Base-by-base conservation (phyloP, 805 yeast genomes). In the Kuraishia borneana region DNA sequence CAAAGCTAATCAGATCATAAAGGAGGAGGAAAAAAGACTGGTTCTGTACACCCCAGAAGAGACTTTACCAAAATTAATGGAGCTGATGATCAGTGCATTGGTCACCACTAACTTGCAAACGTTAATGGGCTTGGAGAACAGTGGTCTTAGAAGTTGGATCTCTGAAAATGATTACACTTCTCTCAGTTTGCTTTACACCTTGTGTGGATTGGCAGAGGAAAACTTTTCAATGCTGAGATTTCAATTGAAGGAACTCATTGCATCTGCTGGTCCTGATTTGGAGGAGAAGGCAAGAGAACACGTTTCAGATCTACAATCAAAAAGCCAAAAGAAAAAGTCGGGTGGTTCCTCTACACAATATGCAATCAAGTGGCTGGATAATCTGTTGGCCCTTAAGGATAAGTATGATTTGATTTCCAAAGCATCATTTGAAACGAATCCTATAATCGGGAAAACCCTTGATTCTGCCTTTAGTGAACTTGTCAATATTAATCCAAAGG, bases 291-390 rank as follows among this genome's bases (percentile, higher is more conserved):
- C 61, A 0, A 53, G 54, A 32, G 44, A 50, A 42, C 23, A 37
- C 37, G 25, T 36, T 37, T 20, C 41, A 44, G 44, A 32, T 38
- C 29, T 8, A 3, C 21, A 18, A 14, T 28, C 16, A 18, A 13
- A n/a, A 16, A 12, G 23, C 21, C 42, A 42, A 35, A 33, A 41
- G 10, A 36, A 35, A 44, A 27, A 37, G 48, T 14, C 48, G 39
- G 34, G 14, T 35, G 58, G 66, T 47, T 43, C 47, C 32, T 56
- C 67, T 38, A 53, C 76, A 6, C 57, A 61, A 33, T 70, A 68
- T 43, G 92, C 94, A 0, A 63, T 72, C 3, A 61, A 63, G 35
- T 87, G 94, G 89, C 68, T 83, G 7, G 70, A 70, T 30, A 61
- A 68, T 20, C 64, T 83, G 3, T 50, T 83, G 8, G 53, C 49